Evolutionary conservation across 2,329 filamentous ascomycete genomes (phyloP).

Genomic region (Botryosphaeria agaves): DNA sequence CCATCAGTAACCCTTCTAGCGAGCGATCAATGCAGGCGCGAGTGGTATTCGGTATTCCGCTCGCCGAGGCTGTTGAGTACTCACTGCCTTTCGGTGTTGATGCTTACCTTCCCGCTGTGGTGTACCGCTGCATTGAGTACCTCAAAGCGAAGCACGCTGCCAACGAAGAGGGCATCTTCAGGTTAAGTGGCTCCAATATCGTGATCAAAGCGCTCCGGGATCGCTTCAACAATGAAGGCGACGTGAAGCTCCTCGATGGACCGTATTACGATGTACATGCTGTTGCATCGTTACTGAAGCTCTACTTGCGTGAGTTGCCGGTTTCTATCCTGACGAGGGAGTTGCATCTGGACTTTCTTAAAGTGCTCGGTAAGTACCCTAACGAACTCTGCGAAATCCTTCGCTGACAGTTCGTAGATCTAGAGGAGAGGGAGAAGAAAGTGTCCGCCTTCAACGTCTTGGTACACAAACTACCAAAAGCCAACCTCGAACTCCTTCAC

Average conservation of each 20-base stretch:
- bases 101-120: constrained; percentile 72
- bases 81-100: constrained; percentile 56
- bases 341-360: constrained; percentile 74
- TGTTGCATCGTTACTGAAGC: constrained; percentile 81
- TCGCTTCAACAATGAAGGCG: constrained; percentile 83
- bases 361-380: constrained; percentile 42
- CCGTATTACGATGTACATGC: constrained; percentile 93
- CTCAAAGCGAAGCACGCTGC: constrained; percentile 67
- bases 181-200: constrained; percentile 89
- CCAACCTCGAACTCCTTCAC: constrained; percentile 66
- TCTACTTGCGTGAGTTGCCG: constrained; percentile 84
- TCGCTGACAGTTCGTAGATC: constrained; percentile 34
- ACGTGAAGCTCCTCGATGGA: constrained; percentile 74
- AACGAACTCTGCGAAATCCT: background rate
- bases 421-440: constrained; percentile 59
- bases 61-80: constrained; percentile 73
- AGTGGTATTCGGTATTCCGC: constrained; percentile 67
- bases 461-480: constrained; percentile 60
- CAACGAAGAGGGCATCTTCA: constrained; percentile 87
- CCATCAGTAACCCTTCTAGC: background rate
- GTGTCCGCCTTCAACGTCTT: constrained; percentile 58
- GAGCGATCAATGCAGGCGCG: constrained; percentile 21
- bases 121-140: constrained; percentile 92
- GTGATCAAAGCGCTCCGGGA: constrained; percentile 84
- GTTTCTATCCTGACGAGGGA: constrained; percentile 83